Base-by-base conservation (phyloP, 495 filamentous ascomycete genomes). In the Aspergillus affinis region DNA sequence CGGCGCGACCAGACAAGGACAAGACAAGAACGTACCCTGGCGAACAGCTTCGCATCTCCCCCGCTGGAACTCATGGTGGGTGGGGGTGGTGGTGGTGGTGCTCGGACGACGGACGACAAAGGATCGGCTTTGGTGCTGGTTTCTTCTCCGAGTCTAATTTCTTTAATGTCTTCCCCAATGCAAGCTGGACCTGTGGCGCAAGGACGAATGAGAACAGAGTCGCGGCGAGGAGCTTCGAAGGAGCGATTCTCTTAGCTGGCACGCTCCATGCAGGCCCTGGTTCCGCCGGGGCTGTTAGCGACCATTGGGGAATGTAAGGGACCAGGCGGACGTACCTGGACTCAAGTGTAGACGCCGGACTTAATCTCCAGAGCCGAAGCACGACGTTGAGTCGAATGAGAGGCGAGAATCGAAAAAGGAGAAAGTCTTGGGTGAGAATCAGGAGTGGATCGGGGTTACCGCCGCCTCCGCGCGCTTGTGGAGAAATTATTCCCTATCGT, bases 1-100 rank as follows among this genome's bases (percentile, higher is more conserved):
- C 30, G 30, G 30, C 41, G 55, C 51, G 44, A 49, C 26, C 19
- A 51, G 32, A 17, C 48, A 63, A 19, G 48, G 21, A 21, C 46
- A 45, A 49, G 45, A 10, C 18, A 61, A 13, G 36, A 26, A 90
- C 92, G 75, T 93, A 99, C 94, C 79, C 95, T 88, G 66, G 95
- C 93, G 82, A 99, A 99, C 79, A 98, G 87, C 84, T 97, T 97
- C 79, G 94, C 95, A 86, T 98, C 94, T 76, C 92, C 90, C 76
- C 89, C 91, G 74, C 84, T 81, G 57, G 88, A 84, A 79, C 86
- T 88, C 87, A 92, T 93, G 62, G 65, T 85, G 77, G 65, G 59
- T 20, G 50, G 30, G n/a, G n/a, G n/a, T n/a, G n/a, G n/a, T n/a
- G n/a, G n/a, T n/a, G n/a, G n/a, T n/a, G 53, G 29, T 48, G 30